phyloP scores from a whole-genome alignment of 1,284 basidiomycete species.

The Moesziomyces antarcticus region DNA sequence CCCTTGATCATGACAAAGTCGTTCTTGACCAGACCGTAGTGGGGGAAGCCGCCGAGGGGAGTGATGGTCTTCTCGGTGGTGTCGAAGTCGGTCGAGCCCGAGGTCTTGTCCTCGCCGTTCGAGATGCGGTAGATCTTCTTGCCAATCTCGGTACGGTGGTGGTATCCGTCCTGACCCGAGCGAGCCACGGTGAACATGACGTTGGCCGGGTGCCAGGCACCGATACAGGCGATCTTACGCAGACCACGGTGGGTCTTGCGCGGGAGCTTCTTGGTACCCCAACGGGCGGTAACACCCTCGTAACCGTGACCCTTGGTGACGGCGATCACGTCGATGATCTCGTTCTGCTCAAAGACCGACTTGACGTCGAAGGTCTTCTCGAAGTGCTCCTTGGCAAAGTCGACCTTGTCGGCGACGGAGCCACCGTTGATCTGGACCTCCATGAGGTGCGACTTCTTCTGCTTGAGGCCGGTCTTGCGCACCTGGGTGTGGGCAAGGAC shows the following conservation, averaged over 20 bases:
- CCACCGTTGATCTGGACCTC: constrained; percentile 99
- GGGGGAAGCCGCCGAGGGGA: constrained; percentile 98
- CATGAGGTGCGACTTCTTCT: constrained; percentile 99
- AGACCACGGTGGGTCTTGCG: constrained; percentile 99
- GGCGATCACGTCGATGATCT: constrained; percentile 95
- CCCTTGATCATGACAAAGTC: constrained; percentile 87
- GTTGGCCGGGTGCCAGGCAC: constrained; percentile 98
- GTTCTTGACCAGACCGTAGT: constrained; percentile 98
- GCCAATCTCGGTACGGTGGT: constrained; percentile 93
- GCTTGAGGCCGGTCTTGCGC: constrained; percentile 94
- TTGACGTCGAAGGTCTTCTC: constrained; percentile 93
- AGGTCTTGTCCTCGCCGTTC: constrained; percentile 80
- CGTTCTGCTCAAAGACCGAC: constrained; percentile 93
- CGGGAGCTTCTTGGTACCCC: constrained; percentile 99
- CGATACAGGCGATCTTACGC: constrained; percentile 96
- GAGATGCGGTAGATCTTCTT: constrained; percentile 96
- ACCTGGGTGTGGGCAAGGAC: constrained; percentile 96
- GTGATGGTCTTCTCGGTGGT: constrained; percentile 83
- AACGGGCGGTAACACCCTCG: constrained; percentile 98
- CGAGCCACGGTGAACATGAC: constrained; percentile 99
- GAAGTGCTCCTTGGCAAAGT: constrained; percentile 92
- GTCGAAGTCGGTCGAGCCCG: constrained; percentile 82
- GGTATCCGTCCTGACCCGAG: constrained; percentile 99
- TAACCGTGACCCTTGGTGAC: constrained; percentile 99
- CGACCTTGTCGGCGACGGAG: constrained; percentile 95